Base-by-base conservation (phyloP, 2,329 filamentous ascomycete genomes). In the Colletotrichum salicis region DNA sequence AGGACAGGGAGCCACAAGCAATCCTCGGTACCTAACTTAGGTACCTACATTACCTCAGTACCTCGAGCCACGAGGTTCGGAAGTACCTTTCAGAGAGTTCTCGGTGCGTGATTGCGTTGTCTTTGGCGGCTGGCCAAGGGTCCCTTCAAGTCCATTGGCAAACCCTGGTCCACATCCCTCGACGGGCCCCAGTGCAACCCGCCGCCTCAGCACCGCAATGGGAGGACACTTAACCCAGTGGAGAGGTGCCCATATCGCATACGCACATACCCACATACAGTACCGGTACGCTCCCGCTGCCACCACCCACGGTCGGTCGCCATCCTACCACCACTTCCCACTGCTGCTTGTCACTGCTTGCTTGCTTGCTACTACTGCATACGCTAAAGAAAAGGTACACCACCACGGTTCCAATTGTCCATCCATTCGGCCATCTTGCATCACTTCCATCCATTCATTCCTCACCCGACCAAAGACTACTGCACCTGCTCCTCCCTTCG, bases 381-480 rank as follows among this genome's bases (percentile, higher is more conserved):
- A 35, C 48, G 31, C 29, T 63, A 63, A 63, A 54, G 60, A 54
- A 63, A 27, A 62, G 60, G 60, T 54, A 37, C 60, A 54, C 31
- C 12, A 54, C 51, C 60, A 52, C n/a, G 22, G 60, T 62, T 48
- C 45, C 33, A 15, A 35, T 58, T 62, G 24, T 48, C 31, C 67
- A 41, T 22, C 33, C 45, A 52, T 62, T 62, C 45, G 15, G 45
- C 29, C 52, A 37, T 24, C 31, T 37, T 12, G 35, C 27, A 29
- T 33, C 55, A 57, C 55, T n/a, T 22, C 60, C 33, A 48, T 66
- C 54, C 62, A 27, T 59, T 66, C 67, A 54, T 66, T 70, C 55
- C 33, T 66, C 55, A 41, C n/a, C 31, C 19, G 19, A 45, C 55
- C 8, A 45, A 19, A 54, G 48, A 33, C 8, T 33, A n/a, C 27